These are phyloP conservation scores for Pythium pyrilobum DNA, from an alignment of 352 stramenopile genomes.

Conservation along the genomic window DNA sequence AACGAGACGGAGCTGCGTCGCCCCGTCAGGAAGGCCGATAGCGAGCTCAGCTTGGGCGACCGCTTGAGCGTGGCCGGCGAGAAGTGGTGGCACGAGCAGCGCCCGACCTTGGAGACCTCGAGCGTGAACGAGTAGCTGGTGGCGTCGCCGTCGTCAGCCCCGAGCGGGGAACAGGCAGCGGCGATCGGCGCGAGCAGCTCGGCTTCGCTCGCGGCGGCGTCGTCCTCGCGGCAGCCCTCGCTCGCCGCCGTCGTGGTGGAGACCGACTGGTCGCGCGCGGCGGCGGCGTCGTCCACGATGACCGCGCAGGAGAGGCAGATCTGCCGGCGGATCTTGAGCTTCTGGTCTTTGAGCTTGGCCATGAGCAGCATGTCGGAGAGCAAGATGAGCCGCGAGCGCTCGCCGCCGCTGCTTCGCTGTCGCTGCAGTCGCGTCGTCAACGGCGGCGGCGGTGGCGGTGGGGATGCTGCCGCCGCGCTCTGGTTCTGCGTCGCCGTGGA, in stretches of 20 bases:
- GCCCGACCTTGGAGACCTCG: slow-evolving; percentile 39
- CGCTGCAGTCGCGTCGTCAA: slow-evolving; percentile 4
- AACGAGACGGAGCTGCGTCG: slow-evolving; percentile 24
- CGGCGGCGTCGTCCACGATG: slow-evolving; percentile 22
- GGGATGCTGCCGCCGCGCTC: not conserved
- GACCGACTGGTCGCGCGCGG: not conserved
- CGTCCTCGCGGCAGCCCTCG: not conserved
- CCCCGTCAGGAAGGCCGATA: slow-evolving; percentile 16
- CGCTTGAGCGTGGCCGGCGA: slow-evolving; percentile 35
- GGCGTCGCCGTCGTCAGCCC: not conserved
- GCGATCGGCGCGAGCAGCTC: not conserved
- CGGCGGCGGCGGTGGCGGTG: not conserved
- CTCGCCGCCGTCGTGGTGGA: not conserved
- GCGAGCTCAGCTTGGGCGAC: slow-evolving; percentile 16
- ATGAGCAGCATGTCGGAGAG: slow-evolving; percentile 66
- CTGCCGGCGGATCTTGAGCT: slow-evolving; percentile 48
- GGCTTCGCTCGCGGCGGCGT: not conserved
- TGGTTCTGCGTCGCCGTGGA: slow-evolving; percentile 3
- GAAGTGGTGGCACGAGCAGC: slow-evolving; percentile 55
- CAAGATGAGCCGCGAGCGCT: slow-evolving; percentile 45
- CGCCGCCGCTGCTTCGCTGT: slow-evolving; percentile 24
- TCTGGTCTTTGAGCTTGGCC: slow-evolving; percentile 38
- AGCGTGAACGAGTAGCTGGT: slow-evolving; percentile 29
- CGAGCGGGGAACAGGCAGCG: not conserved
- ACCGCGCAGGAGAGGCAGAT: slow-evolving; percentile 54